phyloP scores from a whole-genome alignment of 2,329 filamentous ascomycete genomes.

The Delphinella strobiligena region DNA sequence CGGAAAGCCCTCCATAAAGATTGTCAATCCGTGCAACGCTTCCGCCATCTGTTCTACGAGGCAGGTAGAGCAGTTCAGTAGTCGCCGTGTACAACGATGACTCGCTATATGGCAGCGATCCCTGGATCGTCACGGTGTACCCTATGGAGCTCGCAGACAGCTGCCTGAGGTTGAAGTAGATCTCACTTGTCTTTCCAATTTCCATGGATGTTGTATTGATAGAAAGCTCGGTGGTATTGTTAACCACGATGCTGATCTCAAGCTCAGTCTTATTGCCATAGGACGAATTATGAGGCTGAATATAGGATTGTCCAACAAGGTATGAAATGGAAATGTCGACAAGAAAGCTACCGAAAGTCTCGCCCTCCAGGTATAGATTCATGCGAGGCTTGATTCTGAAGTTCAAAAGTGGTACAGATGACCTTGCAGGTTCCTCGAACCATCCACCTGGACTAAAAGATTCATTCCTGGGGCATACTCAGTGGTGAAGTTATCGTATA shows the following conservation, averaged over 20 bases:
- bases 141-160: constrained; percentile 17
- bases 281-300: neutral
- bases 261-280: constrained; percentile 8
- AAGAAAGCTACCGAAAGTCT: constrained; percentile 26
- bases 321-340: constrained; percentile 30
- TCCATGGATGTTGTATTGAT: constrained; percentile 15
- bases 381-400: constrained; percentile 32
- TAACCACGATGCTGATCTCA: neutral
- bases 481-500: no score
- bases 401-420: constrained; percentile 28
- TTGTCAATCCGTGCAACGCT: constrained; percentile 34
- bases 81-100: constrained; percentile 23
- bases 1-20: constrained; percentile 30
- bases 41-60: constrained; percentile 25
- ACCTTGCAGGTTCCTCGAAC: constrained; percentile 26
- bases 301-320: constrained; percentile 19
- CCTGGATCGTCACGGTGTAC: constrained; percentile 26
- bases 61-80: constrained; percentile 27
- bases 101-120: constrained; percentile 15
- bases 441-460: constrained; percentile 37
- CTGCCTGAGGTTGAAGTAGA: constrained; percentile 16
- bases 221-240: constrained; percentile 13
- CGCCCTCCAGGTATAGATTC: constrained; percentile 32
- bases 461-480: no score
- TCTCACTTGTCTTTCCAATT: constrained; percentile 25